These are phyloP conservation scores for Euphorbia tirucalli DNA, from an alignment of 345 rosid genomes.

Conservation along the genomic window DNA sequence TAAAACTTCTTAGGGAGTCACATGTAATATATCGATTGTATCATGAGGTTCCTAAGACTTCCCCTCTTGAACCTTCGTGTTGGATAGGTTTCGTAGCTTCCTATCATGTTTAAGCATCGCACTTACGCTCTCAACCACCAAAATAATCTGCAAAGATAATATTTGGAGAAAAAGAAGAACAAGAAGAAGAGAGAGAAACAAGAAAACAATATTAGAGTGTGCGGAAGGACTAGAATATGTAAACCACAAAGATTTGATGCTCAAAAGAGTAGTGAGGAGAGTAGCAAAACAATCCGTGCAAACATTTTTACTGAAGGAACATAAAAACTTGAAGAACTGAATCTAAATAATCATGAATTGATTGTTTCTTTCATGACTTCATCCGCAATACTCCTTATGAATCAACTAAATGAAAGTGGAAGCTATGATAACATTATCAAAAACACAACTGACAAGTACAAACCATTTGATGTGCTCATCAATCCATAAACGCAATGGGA, in stretches of 20 bases:
- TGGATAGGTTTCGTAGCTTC: slow-evolving; percentile 40
- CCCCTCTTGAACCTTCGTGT: slow-evolving; percentile 29
- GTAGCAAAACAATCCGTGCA: no score
- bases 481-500: neutral
- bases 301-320: no score
- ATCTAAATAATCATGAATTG: no score
- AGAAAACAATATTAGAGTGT: neutral
- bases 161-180: no score
- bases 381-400: no score
- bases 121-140: slow-evolving; percentile 77
- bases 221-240: neutral
- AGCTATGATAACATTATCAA: neutral
- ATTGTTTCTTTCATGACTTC: no score
- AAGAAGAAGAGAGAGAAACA: no score
- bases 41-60: slow-evolving; percentile 22
- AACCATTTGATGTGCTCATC: neutral
- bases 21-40: neutral
- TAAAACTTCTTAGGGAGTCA: neutral
- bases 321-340: no score
- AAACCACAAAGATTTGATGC: no score
- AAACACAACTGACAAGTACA: no score
- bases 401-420: neutral
- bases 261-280: no score
- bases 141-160: slow-evolving; percentile 50
- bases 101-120: slow-evolving; percentile 84